phyloP scores from a whole-genome alignment of 345 rosid species.

The Syzygium aromaticum region DNA sequence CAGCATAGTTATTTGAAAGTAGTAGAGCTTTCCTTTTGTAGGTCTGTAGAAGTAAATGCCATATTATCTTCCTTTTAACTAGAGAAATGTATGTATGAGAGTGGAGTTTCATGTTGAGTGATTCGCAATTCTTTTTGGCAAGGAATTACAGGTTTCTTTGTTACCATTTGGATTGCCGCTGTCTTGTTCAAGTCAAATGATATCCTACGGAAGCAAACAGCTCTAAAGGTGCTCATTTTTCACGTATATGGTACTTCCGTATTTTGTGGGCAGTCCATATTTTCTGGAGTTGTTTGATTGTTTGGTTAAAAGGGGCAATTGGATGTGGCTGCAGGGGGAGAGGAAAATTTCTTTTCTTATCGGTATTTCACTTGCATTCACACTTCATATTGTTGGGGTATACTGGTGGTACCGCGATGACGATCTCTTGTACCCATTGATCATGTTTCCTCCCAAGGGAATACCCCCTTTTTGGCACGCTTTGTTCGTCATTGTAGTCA shows the following conservation, averaged over 20 bases:
- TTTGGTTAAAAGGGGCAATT: conserved; percentile 9
- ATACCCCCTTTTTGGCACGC: conserved; percentile 99
- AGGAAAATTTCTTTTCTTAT: conserved; percentile 72
- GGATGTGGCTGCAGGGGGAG: conserved; percentile 73
- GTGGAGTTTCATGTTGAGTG: conserved; percentile 3
- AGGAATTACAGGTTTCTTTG: conserved; percentile 77
- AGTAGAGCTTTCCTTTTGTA: not conserved
- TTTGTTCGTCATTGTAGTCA: conserved; percentile 80
- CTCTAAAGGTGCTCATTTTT: conserved; percentile 61
- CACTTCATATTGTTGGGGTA: conserved; percentile 66
- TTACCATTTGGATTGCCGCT: conserved; percentile 93
- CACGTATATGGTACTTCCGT: not conserved
- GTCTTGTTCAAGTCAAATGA: conserved; percentile 99
- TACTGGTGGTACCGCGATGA: conserved; percentile 98
- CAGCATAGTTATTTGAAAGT: not conserved
- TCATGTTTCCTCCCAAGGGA: conserved; percentile 95
- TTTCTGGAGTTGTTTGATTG: not conserved
- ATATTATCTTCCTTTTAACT: not conserved
- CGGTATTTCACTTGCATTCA: conserved; percentile 63
- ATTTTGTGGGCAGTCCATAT: not conserved
- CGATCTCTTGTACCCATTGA: conserved; percentile 77
- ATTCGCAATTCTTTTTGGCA: conserved; percentile 9
- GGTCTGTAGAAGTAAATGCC: not conserved
- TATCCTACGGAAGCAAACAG: conserved; percentile 87
- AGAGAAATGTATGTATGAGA: not conserved